phyloP scores from a whole-genome alignment of 164 flowering plant genomes.

The Euptelea pleiosperma region DNA sequence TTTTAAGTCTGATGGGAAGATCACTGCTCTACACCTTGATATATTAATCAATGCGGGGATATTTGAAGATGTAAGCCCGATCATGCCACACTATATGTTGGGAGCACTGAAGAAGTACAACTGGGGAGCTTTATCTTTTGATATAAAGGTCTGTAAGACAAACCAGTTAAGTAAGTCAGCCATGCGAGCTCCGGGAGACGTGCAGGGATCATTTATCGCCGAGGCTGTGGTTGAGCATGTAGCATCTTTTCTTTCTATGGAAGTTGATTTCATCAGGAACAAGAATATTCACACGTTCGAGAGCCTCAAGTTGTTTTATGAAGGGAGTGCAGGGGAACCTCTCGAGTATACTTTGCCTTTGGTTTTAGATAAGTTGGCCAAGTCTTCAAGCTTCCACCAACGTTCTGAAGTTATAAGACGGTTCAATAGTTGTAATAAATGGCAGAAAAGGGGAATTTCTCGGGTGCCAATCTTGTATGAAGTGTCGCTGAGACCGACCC shows the following conservation, averaged over 20 bases:
- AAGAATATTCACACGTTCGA: conserved; percentile 64
- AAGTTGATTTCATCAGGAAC: conserved; percentile 59
- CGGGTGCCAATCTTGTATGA: conserved; percentile 60
- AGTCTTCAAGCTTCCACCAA: conserved; percentile 42
- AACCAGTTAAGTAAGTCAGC: conserved; percentile 71
- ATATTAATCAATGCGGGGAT: conserved; percentile 70
- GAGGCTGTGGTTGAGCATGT: conserved; percentile 83
- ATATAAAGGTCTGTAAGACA: conserved; percentile 81
- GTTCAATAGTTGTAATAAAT: conserved; percentile 52
- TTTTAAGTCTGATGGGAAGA: conserved; percentile 73
- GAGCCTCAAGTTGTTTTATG: conserved; percentile 55
- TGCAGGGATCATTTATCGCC: conserved; percentile 76
- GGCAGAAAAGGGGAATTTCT: conserved; percentile 84
- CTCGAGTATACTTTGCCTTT: conserved; percentile 67
- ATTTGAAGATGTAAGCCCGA: conserved; percentile 57
- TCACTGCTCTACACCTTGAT: conserved; percentile 68
- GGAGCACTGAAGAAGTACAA: conserved; percentile 62
- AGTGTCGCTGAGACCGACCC: conserved; percentile 53
- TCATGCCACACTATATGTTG: conserved; percentile 43
- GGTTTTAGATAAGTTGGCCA: conserved; percentile 55
- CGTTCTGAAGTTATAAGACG: conserved; percentile 42
- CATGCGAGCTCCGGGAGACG: conserved; percentile 91
- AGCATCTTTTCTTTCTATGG: conserved; percentile 70
- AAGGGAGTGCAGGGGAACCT: conserved; percentile 39
- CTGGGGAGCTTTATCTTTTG: conserved; percentile 87